phyloP scores from a whole-genome alignment of 257 asterid species.

The Solanum infundibuliforme region DNA sequence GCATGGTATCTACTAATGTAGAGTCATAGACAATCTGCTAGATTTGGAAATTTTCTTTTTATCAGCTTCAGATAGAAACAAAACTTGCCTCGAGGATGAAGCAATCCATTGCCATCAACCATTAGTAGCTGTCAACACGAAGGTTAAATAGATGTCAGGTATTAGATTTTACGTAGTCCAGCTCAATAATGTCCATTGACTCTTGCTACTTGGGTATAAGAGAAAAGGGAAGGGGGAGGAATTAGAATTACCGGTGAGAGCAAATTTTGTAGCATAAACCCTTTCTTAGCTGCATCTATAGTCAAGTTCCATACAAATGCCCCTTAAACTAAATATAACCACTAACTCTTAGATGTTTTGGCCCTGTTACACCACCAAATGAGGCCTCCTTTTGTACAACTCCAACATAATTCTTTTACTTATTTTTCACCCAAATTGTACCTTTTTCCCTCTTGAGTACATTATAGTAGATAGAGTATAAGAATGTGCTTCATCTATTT shows the following conservation, averaged over 20 bases:
- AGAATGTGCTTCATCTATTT: background rate
- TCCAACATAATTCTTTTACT: background rate
- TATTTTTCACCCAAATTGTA: background rate
- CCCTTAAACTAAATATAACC: background rate
- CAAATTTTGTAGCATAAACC: background rate
- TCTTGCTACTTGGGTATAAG: background rate
- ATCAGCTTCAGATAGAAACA: background rate
- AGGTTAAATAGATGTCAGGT: background rate
- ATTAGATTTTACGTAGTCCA: background rate
- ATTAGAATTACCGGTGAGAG: background rate
- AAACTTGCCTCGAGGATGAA: constrained; percentile 89
- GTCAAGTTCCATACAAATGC: background rate
- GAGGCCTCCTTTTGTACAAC: background rate
- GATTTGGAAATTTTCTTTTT: background rate
- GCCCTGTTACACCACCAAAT: background rate
- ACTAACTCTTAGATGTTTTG: background rate
- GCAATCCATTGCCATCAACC: constrained; percentile 95
- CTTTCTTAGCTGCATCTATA: background rate
- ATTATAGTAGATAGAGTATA: background rate
- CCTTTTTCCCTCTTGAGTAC: background rate
- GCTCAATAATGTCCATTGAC: background rate
- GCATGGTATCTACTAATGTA: background rate
- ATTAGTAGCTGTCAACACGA: constrained; percentile 49
- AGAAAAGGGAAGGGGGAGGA: background rate
- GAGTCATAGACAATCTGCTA: background rate